These are phyloP conservation scores for Trichoderma orchidacearum DNA, from an alignment of 495 filamentous ascomycete species.

Conservation along the genomic window DNA sequence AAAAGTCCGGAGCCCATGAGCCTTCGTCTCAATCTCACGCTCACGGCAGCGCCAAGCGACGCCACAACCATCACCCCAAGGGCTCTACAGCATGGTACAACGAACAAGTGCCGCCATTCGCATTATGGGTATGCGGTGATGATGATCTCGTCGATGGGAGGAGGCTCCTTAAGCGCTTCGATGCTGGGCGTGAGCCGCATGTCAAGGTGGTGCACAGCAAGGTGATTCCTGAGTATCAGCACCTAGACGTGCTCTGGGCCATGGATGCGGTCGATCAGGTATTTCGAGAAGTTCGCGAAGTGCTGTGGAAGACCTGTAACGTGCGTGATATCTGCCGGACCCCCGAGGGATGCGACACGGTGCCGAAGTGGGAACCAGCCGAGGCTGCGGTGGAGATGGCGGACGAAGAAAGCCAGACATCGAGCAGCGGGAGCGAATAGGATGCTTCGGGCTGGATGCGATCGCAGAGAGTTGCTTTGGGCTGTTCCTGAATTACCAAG, in stretches of 20 bases:
- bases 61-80: slow-evolving; percentile 19
- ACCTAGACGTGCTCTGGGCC: slow-evolving; percentile 93
- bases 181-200: slow-evolving; percentile 67
- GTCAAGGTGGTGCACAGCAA: slow-evolving; percentile 69
- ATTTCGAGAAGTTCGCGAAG: slow-evolving; percentile 65
- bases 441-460: neutral
- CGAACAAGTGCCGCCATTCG: slow-evolving; percentile 64
- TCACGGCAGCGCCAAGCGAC: slow-evolving; percentile 1
- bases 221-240: slow-evolving; percentile 83
- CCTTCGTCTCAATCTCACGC: slow-evolving; percentile 6
- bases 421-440: neutral
- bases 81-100: slow-evolving; percentile 67
- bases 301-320: slow-evolving; percentile 61
- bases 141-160: slow-evolving; percentile 78
- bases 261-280: slow-evolving; percentile 81
- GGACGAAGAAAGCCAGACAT: neutral
- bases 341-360: slow-evolving; percentile 49
- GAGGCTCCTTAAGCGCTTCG: slow-evolving; percentile 58
- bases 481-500: too few relatives aligned
- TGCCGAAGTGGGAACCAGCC: slow-evolving; percentile 17
- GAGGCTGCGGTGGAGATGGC: neutral
- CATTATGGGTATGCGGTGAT: slow-evolving; percentile 74
- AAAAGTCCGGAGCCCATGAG: slow-evolving; percentile 14
- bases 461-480: too few relatives aligned
- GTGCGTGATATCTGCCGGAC: slow-evolving; percentile 43